phyloP scores from a whole-genome alignment of 805 yeast genomes.

The Cyberlindnera bimundalis region DNA sequence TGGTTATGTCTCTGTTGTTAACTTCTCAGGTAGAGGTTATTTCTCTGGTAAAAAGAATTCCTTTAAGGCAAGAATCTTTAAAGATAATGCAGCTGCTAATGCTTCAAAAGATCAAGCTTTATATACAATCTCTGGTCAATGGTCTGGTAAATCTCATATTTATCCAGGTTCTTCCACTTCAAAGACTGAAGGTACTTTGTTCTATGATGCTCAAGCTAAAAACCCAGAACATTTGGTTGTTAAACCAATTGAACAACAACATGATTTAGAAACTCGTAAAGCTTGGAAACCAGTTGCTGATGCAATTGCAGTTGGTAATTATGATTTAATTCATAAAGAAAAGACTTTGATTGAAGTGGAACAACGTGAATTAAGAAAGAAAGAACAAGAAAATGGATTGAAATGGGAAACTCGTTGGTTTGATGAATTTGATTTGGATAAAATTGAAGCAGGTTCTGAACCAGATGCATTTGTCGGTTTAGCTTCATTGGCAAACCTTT shows the following conservation, averaged over 20 bases:
- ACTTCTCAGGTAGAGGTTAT: constrained; percentile 90
- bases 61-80: constrained; percentile 79
- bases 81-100: constrained; percentile 43
- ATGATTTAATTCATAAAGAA: constrained; percentile 67
- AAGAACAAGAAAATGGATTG: constrained; percentile 60
- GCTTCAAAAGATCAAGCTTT: constrained; percentile 58
- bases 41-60: constrained; percentile 93
- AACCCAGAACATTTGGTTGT: constrained; percentile 59
- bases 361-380: constrained; percentile 78
- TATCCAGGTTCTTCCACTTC: constrained; percentile 50
- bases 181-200: constrained; percentile 45
- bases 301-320: constrained; percentile 76
- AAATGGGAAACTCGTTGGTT: constrained; percentile 87
- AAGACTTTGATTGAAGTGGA: constrained; percentile 77
- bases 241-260: constrained; percentile 79
- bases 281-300: constrained; percentile 91
- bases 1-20: constrained; percentile 72
- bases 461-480: constrained; percentile 40
- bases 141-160: constrained; percentile 78
- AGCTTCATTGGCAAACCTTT: constrained; percentile 49
- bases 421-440: constrained; percentile 42
- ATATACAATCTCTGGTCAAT: constrained; percentile 84
- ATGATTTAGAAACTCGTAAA: constrained; percentile 74
- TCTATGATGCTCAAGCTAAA: constrained; percentile 57
- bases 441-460: constrained; percentile 26